A percentile compares a stretch with the other conserved stretches of the same genome.
phyloP scores from a whole-genome alignment of 1,284 basidiomycete species.

The Moesziomyces sp. region DNA sequence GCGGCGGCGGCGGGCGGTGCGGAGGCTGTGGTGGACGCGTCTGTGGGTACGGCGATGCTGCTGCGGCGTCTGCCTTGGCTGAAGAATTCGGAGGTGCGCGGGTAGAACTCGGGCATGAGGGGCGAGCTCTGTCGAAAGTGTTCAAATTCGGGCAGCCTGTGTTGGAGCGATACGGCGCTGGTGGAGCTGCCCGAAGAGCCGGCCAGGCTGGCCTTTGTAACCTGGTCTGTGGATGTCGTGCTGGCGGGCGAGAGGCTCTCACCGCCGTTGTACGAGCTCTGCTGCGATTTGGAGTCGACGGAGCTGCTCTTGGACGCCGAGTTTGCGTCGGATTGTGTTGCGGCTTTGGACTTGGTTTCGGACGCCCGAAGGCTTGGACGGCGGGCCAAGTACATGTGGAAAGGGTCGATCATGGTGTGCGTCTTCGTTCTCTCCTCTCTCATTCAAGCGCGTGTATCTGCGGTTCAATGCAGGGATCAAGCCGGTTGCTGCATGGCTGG shows the following conservation, averaged over 20 bases:
- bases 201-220: conserved; percentile 17
- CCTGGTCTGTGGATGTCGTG: conserved; percentile 25
- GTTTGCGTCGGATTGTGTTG: background rate
- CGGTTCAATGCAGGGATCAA: background rate
- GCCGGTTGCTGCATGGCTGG: background rate
- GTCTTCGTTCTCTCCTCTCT: too few species aligned
- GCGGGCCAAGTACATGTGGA: conserved; percentile 31
- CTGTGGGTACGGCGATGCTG: conserved; percentile 18
- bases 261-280: conserved; percentile 31
- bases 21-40: conserved; percentile 7
- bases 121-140: conserved; percentile 42
- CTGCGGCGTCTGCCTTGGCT: conserved; percentile 37
- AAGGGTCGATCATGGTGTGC: conserved; percentile 38
- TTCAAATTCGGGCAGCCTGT: conserved; percentile 46
- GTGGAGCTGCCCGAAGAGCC: conserved; percentile 24
- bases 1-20: background rate
- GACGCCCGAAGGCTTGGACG: conserved; percentile 10
- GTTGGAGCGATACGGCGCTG: conserved; percentile 17
- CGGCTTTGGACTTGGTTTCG: conserved; percentile 5
- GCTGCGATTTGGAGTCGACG: conserved; percentile 32
- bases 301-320: conserved; percentile 23
- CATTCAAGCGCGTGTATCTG: background rate
- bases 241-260: conserved; percentile 28
- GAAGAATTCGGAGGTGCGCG: conserved; percentile 48
- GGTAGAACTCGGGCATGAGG: conserved; percentile 41